Base-by-base conservation (phyloP, 371 early-diverging fungal genomes). In the Rhizopus microsporus region DNA sequence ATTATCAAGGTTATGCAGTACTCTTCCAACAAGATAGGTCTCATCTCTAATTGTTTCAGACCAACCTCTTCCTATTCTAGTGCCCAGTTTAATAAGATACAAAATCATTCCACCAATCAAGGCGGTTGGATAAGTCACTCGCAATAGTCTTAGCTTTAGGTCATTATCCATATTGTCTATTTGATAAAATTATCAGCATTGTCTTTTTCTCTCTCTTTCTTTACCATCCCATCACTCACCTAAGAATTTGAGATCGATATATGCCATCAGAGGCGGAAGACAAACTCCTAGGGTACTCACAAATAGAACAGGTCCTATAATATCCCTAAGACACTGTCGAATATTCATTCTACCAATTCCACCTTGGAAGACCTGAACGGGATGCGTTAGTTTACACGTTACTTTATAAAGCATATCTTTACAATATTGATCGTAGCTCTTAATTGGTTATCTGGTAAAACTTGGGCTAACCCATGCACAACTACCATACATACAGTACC, bases 1-100 rank as follows among this genome's bases (percentile, higher is more conserved):
- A 33, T 66, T 78, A 23, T 66, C 74, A 39, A 86, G 60, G 54
- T 90, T 90, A 63, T 87, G 88, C 43, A 90, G 66, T 53, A 72
- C 78, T 30, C 74, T 72, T 10, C 90, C 90, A 29, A 85, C 74
- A 37, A 87, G 59, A 56, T 89, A 90, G 44, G 75, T 78, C 23
- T 83, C 84, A 39, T 90, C 87, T 37, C 87, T 78, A 12, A 87
- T 77, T 12, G 69, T 58, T 9, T 80, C 72, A 6, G 76, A 68
- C 80, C 86, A 81, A 7, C 61, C 57, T 39, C 54, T 63, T 16
- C 60, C 67, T 39, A 85, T 55, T 40, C 73, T 57, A 3, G 65
- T 45, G 5, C 67, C 62, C 7, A 75, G 47, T 48, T 65, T 71
- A 43, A 69, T 72, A 2, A 70, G 54, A 9, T 63, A 61, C 34